phyloP scores from a whole-genome alignment of 129 eudicot species.

The Tanacetum coccineum region DNA sequence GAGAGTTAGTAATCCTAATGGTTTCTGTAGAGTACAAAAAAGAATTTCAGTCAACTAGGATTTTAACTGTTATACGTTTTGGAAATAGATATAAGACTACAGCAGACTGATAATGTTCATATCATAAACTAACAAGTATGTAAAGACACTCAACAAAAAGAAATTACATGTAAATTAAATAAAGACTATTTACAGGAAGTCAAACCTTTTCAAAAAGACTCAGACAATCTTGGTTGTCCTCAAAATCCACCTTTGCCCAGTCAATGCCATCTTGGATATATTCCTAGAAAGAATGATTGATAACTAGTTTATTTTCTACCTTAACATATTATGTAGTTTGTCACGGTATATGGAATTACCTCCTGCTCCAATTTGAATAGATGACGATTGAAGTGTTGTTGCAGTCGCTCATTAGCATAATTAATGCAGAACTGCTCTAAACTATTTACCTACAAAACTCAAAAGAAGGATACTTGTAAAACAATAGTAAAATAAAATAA shows the following conservation, averaged over 20 bases:
- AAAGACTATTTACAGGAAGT: neutral
- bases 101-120: neutral
- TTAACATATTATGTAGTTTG: conserved; percentile 14
- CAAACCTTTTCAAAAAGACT: conserved; percentile 81
- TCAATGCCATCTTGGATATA: conserved; percentile 94
- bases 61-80: neutral
- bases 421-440: conserved; percentile 95
- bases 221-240: conserved; percentile 87
- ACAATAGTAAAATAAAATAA: conserved; percentile 1
- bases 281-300: conserved; percentile 48
- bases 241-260: conserved; percentile 89
- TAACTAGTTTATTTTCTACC: neutral
- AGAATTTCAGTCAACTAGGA: neutral
- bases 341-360: conserved; percentile 35
- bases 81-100: too few relatives aligned
- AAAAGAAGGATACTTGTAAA: conserved; percentile 12
- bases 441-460: conserved; percentile 62
- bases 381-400: conserved; percentile 89
- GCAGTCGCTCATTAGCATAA: conserved; percentile 88
- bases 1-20: conserved; percentile 71
- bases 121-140: neutral
- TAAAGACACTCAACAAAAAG: neutral
- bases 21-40: conserved; percentile 55
- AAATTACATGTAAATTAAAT: neutral
- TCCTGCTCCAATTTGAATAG: conserved; percentile 86